Conservation (phyloP, 768 basidiomycete genomes). For the Phanerochaete sordida region DNA sequence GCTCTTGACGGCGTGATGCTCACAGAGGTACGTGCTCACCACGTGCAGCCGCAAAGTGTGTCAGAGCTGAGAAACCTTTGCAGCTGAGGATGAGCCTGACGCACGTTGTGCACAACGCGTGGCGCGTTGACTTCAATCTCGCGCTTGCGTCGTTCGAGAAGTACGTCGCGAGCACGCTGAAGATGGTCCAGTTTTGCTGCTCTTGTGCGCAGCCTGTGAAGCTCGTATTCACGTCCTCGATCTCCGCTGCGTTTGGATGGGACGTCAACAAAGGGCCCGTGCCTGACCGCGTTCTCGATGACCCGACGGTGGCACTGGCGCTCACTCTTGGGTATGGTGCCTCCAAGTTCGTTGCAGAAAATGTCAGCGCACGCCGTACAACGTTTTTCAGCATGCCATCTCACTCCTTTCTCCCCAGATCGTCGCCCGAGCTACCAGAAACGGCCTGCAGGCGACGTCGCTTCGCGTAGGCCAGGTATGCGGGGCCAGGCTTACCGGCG, state of each 20-base stretch:
- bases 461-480: slow-evolving; percentile 27
- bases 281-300: slow-evolving; percentile 24
- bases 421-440: slow-evolving; percentile 4
- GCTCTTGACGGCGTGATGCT: background rate
- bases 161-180: slow-evolving; percentile 24
- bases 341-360: slow-evolving; percentile 40
- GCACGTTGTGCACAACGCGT: slow-evolving; percentile 23
- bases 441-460: background rate
- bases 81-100: slow-evolving; percentile 3
- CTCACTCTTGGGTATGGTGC: slow-evolving; percentile 40
- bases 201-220: slow-evolving; percentile 19
- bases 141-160: slow-evolving; percentile 27
- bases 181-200: slow-evolving; percentile 31
- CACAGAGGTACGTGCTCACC: slow-evolving; percentile 3
- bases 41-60: background rate
- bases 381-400: background rate
- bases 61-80: background rate
- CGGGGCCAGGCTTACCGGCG: slow-evolving; percentile 20
- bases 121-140: slow-evolving; percentile 37
- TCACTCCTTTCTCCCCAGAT: slow-evolving; percentile 4
- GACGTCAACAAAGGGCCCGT: slow-evolving; percentile 8
- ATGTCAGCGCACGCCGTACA: slow-evolving; percentile 14
- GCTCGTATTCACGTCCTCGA: slow-evolving; percentile 31
- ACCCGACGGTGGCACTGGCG: slow-evolving; percentile 26
- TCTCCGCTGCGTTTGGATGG: slow-evolving; percentile 24